Evolutionary conservation across 768 basidiomycete species (phyloP), one percentile per base, ranked within the genome.

Genomic region (Sarcodon aspratus): DNA sequence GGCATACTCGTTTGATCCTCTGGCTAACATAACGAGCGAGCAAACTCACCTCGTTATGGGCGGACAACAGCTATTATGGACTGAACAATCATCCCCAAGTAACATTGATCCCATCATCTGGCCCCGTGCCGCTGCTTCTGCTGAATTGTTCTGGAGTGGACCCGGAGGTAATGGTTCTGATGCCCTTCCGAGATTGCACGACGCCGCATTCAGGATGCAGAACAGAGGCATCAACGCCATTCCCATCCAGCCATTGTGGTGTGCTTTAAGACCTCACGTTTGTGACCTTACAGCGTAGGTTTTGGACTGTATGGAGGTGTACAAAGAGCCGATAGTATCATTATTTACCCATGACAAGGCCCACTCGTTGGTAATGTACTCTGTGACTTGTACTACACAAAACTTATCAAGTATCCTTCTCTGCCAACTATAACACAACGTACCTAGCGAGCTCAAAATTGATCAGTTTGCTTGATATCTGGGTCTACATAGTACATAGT

Each of bases 111-210:
- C 75, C 2, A 79, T 78, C 44, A 69, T 74, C 1, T 89, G 86
- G 86, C 86, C 84, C 10, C 72, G 83, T 46, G 80, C 81, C 11
- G 81, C 80, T 0, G 74, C 77, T 1, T 76, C 78, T 10, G 85
- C 85, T 0, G 87, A 89, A 68, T 59, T 87, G 12, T 88, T 85
- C 62, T 89, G 86, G 85, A 78, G 75, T 1, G 84, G 85, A 6
- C 54, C 74, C 17, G 32, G 54, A 15, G 35, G 53, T 35, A 52
- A 61, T 43, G 53, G 56, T 8, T 62, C 49, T 0, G 60, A 69
- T 15, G 85, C 83, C 3, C 62, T 85, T 7, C 73, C 79, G 31
- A 73, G 86, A 1, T 62, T 90, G 52, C 80, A 87, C 56, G 83
- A 85, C 50, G 45, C 82, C 15, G 64, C 72, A 10, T 81, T 73